These are phyloP conservation scores for Elsinoe fawcettii DNA, from an alignment of 2,329 filamentous ascomycete species.

Conservation along the genomic window DNA sequence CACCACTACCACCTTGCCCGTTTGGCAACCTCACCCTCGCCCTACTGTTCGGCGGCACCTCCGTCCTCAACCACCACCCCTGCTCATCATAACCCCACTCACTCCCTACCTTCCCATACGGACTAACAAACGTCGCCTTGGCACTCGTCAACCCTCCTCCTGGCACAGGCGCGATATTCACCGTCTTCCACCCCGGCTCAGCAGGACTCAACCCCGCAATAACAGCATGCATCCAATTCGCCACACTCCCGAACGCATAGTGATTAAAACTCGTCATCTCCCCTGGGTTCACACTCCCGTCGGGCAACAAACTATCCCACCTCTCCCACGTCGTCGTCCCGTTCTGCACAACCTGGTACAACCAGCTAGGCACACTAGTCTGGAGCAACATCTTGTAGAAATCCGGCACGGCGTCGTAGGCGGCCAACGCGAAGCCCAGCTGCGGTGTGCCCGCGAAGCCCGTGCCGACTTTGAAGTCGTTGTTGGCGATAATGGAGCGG, in stretches of 20 bases:
- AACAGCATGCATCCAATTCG: slow-evolving; percentile 40
- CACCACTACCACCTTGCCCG: not conserved
- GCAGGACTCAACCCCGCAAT: slow-evolving; percentile 37
- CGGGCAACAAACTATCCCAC: slow-evolving; percentile 42
- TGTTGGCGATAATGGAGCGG: slow-evolving; percentile 20
- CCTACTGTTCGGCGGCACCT: slow-evolving; percentile 15
- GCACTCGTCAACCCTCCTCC: slow-evolving; percentile 29
- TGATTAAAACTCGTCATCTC: slow-evolving; percentile 47
- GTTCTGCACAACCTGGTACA: slow-evolving; percentile 41
- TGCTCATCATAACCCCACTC: slow-evolving; percentile 21
- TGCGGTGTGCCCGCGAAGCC: slow-evolving; percentile 55
- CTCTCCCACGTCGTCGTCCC: slow-evolving; percentile 47
- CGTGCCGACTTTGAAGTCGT: slow-evolving; percentile 28
- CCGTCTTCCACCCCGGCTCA: slow-evolving; percentile 36
- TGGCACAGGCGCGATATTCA: slow-evolving; percentile 31
- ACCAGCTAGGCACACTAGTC: slow-evolving; percentile 40
- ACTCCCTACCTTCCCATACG: slow-evolving; percentile 28
- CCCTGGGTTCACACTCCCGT: slow-evolving; percentile 40
- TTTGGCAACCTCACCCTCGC: slow-evolving; percentile 15
- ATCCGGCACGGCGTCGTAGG: slow-evolving; percentile 16
- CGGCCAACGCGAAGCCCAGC: slow-evolving; percentile 15
- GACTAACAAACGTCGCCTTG: slow-evolving; percentile 25
- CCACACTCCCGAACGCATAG: slow-evolving; percentile 44
- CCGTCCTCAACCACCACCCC: slow-evolving; percentile 10
- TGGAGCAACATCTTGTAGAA: slow-evolving; percentile 44